A percentile compares a stretch with the other conserved stretches of the same genome.
phyloP scores from a whole-genome alignment of 306 rosid genomes.

The Albizia julibrissin region DNA sequence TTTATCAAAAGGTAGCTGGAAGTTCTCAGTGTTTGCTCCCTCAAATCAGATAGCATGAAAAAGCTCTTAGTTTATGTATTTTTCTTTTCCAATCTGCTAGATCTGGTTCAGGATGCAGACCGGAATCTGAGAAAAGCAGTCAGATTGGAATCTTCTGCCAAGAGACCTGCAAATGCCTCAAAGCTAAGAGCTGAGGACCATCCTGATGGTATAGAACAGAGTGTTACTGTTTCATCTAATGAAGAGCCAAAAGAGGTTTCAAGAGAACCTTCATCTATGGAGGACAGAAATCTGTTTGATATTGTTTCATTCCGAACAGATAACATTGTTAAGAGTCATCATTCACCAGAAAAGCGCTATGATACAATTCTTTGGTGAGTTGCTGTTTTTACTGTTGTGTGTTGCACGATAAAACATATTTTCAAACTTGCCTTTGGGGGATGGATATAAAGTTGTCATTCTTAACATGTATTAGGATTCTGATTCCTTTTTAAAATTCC shows the following conservation, averaged over 20 bases:
- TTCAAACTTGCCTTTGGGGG: background rate
- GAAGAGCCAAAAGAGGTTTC: slow-evolving; percentile 40
- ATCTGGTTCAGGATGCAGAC: slow-evolving; percentile 71
- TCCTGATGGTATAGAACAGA: slow-evolving; percentile 33
- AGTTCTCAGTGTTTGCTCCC: slow-evolving; percentile 13
- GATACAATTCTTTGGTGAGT: slow-evolving; percentile 86
- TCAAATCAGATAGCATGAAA: slow-evolving; percentile 6
- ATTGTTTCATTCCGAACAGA: slow-evolving; percentile 70
- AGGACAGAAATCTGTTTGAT: slow-evolving; percentile 43
- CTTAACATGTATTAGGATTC: background rate
- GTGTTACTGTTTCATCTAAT: slow-evolving; percentile 32
- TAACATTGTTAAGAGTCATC: slow-evolving; percentile 62
- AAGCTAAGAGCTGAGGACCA: slow-evolving; percentile 39
- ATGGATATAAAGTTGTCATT: slow-evolving; percentile 7
- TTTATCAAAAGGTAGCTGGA: slow-evolving; percentile 15
- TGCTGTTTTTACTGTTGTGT: slow-evolving; percentile 11
- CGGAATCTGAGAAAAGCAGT: slow-evolving; percentile 64
- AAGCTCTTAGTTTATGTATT: slow-evolving; percentile 12
- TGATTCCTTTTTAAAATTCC: slow-evolving; percentile 9
- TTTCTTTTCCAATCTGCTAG: slow-evolving; percentile 43
- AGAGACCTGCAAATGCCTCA: slow-evolving; percentile 42
- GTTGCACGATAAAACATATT: background rate
- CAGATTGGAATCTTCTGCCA: slow-evolving; percentile 44
- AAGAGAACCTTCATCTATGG: slow-evolving; percentile 36
- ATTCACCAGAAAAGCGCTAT: slow-evolving; percentile 55